A percentile compares a stretch with the other conserved stretches of the same genome.
These are phyloP conservation scores for Bipolaris bicolor DNA, from an alignment of 2,329 filamentous ascomycete genomes.

Conservation along the genomic window DNA sequence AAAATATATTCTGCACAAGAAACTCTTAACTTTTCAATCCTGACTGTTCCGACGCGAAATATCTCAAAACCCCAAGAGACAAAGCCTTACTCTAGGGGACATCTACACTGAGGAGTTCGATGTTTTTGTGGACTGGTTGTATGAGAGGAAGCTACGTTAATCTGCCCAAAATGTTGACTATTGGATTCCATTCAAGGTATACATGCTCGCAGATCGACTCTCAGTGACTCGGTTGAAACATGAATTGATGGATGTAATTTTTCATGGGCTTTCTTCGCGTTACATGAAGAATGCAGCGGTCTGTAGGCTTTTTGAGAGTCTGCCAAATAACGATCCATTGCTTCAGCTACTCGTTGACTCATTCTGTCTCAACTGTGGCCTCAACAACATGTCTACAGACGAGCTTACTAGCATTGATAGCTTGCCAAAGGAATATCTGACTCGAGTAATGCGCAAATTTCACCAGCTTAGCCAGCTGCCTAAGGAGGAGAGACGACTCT, in stretches of 20 bases:
- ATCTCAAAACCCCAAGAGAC: neutral
- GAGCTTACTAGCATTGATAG: neutral
- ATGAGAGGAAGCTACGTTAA: conserved; percentile 2
- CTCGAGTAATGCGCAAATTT: neutral
- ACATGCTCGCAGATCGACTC: neutral
- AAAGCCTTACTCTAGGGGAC: neutral
- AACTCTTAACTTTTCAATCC: neutral
- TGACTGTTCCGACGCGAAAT: neutral
- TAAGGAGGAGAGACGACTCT: neutral
- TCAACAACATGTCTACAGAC: neutral
- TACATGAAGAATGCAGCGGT: neutral
- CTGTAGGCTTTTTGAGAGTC: neutral
- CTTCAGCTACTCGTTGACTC: neutral
- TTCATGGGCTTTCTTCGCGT: neutral
- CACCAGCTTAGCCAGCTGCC: neutral
- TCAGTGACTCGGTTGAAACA: neutral
- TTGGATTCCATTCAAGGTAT: neutral
- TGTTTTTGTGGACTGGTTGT: conserved; percentile 14
- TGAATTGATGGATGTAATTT: neutral
- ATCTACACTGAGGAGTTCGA: neutral
- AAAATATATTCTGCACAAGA: neutral
- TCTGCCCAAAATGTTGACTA: neutral
- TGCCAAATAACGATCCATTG: neutral
- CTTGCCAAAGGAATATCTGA: neutral
- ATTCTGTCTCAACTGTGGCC: neutral